Conservation (phyloP, 23 red algal species). For the Pyropia yezoensis region DNA sequence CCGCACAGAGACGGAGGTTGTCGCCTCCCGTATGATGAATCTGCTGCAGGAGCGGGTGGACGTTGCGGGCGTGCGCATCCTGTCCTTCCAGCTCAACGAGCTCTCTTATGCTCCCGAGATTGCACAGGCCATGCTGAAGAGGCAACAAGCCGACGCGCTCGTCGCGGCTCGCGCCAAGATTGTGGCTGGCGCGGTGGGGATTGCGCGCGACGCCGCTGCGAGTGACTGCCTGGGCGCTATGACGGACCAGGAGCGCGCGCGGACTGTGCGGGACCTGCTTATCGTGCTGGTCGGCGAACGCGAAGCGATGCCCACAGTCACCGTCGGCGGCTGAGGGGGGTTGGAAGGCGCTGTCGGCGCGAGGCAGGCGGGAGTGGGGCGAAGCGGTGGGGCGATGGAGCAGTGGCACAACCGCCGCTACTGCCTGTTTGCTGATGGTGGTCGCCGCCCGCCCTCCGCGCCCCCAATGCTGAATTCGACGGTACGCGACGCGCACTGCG, state of each 20-base stretch:
- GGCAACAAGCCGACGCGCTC: constrained; percentile 59
- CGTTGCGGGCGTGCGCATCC: constrained; percentile 45
- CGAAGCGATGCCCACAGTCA: constrained; percentile 47
- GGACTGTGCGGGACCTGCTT: constrained; percentile 25
- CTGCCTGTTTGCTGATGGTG: too few species aligned
- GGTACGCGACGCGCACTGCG: too few species aligned
- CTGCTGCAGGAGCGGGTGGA: constrained; percentile 22
- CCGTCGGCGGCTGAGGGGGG: neutral
- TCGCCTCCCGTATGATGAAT: constrained; percentile 23
- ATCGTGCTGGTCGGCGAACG: constrained; percentile 48
- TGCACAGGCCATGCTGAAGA: constrained; percentile 49
- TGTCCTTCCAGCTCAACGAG: constrained; percentile 52
- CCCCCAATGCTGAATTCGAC: too few species aligned
- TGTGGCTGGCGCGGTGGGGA: constrained; percentile 40
- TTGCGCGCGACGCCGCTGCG: constrained; percentile 40
- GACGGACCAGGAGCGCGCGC: constrained; percentile 14
- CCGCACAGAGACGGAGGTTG: constrained; percentile 18
- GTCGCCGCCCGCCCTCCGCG: too few species aligned
- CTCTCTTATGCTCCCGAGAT: constrained; percentile 62
- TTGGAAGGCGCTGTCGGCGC: too few species aligned
- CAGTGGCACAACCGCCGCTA: too few species aligned
- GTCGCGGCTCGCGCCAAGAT: constrained; percentile 29
- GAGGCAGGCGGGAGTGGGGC: too few species aligned
- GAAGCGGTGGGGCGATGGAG: too few species aligned
- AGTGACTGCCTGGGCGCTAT: constrained; percentile 7